phyloP scores from a whole-genome alignment of 2,329 filamentous ascomycete species.

The Pseudodiploospora longispora region DNA sequence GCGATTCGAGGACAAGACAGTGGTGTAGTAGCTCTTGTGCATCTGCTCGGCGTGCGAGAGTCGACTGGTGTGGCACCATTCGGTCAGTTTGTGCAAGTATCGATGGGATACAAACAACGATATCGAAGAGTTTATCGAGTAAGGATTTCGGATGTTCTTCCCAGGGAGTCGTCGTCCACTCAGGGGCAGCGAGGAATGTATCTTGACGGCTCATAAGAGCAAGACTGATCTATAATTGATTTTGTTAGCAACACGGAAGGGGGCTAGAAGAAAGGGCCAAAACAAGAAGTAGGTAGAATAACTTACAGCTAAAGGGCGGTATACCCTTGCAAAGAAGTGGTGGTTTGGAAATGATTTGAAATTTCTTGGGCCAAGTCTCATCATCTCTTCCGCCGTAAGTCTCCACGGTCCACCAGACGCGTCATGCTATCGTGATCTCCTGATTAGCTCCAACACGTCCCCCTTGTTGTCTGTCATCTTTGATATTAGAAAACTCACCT shows the following conservation, averaged over 20 bases:
- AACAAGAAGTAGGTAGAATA: not conserved
- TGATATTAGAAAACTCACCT: conserved; percentile 29
- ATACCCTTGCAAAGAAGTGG: conserved; percentile 50
- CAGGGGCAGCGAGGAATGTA: conserved; percentile 42
- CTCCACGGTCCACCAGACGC: conserved; percentile 32
- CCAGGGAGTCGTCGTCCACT: conserved; percentile 47
- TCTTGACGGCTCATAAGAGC: conserved; percentile 41
- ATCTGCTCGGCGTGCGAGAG: conserved; percentile 32
- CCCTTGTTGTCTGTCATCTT: not conserved
- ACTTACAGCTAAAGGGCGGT: conserved; percentile 45
- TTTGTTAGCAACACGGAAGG: not conserved
- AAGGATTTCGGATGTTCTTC: conserved; percentile 40
- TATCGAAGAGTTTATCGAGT: conserved; percentile 46
- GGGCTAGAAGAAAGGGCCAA: not conserved
- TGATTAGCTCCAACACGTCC: not conserved
- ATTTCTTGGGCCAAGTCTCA: conserved; percentile 34
- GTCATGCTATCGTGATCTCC: conserved; percentile 34
- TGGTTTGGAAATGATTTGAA: conserved; percentile 47
- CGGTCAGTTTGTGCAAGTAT: conserved; percentile 39
- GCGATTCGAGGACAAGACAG: conserved; percentile 39
- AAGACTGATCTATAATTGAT: conserved; percentile 29
- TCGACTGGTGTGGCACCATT: conserved; percentile 30
- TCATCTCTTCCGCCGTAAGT: conserved; percentile 28
- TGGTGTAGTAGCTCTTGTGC: conserved; percentile 40
- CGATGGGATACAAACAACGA: conserved; percentile 37